phyloP scores from a whole-genome alignment of 495 filamentous ascomycete genomes.

The Annulohypoxylon nitens region DNA sequence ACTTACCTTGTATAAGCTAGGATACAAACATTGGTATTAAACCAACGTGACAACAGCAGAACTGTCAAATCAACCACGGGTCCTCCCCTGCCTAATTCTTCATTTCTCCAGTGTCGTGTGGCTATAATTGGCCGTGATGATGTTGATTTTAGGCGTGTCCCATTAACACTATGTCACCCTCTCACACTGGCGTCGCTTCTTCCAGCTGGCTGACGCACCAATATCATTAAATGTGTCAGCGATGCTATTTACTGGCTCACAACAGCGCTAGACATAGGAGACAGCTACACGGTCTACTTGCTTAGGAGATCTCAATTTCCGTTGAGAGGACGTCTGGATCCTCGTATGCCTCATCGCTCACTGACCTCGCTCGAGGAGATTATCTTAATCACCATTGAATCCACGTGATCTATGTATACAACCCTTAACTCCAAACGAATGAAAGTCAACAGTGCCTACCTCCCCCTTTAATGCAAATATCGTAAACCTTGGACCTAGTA shows the following conservation, averaged over 20 bases:
- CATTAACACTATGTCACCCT: neutral
- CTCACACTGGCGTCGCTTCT: neutral
- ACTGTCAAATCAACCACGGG: too few relatives aligned
- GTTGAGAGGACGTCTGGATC: neutral
- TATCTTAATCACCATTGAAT: constrained; percentile 36
- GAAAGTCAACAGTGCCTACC: constrained; percentile 38
- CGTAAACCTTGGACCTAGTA: constrained; percentile 38
- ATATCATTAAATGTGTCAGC: constrained; percentile 2
- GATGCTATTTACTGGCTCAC: constrained; percentile 9
- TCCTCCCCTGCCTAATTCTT: too few relatives aligned
- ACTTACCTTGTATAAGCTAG: neutral
- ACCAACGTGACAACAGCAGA: too few relatives aligned
- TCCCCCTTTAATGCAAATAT: constrained; percentile 40
- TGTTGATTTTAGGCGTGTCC: neutral
- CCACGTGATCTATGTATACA: constrained; percentile 50
- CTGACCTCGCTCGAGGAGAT: constrained; percentile 26
- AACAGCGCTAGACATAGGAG: constrained; percentile 24
- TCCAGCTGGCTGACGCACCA: neutral
- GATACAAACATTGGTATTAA: too few relatives aligned
- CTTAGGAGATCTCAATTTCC: constrained; percentile 20
- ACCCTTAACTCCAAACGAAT: constrained; percentile 44
- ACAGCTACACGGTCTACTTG: constrained; percentile 11
- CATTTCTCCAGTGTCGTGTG: too few relatives aligned
- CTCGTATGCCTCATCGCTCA: constrained; percentile 18
- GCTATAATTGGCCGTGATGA: too few relatives aligned